These are phyloP conservation scores for Mycena haematopus DNA, from an alignment of 768 basidiomycete genomes.

Conservation along the genomic window DNA sequence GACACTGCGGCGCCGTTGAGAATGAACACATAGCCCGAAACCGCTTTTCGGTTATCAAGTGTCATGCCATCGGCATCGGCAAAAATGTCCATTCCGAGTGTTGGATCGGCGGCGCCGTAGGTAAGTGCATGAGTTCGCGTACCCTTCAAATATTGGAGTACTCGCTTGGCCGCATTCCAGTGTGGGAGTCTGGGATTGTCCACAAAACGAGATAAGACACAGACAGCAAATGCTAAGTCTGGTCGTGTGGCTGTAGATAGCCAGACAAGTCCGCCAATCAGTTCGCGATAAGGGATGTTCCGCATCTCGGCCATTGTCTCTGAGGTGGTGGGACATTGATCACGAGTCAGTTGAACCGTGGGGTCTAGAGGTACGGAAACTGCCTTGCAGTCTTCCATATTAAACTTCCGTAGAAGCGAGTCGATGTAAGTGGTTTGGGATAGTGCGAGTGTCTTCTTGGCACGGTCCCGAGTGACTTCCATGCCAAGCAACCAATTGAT, in stretches of 20 bases:
- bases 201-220: conserved; percentile 7
- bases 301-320: not conserved
- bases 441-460: conserved; percentile 32
- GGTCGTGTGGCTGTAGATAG: not conserved
- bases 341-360: not conserved
- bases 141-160: conserved; percentile 20
- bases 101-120: conserved; percentile 6
- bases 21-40: conserved; percentile 17
- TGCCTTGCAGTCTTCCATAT: conserved; percentile 10
- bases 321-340: not conserved
- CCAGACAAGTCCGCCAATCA: not conserved
- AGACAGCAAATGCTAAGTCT: not conserved
- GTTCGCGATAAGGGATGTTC: not conserved
- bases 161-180: conserved; percentile 17
- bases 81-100: conserved; percentile 9
- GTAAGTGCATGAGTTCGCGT: conserved; percentile 14
- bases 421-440: conserved; percentile 39
- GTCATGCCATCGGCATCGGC: conserved; percentile 23
- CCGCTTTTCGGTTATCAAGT: conserved; percentile 14
- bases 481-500: conserved; percentile 40
- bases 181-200: conserved; percentile 8
- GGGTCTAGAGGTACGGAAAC: conserved; percentile 10
- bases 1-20: conserved; percentile 31
- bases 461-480: conserved; percentile 32
- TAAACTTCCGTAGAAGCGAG: conserved; percentile 32